Conservation (phyloP, 2,329 filamentous ascomycete species). For the Chaetomiaceae sp. region DNA sequence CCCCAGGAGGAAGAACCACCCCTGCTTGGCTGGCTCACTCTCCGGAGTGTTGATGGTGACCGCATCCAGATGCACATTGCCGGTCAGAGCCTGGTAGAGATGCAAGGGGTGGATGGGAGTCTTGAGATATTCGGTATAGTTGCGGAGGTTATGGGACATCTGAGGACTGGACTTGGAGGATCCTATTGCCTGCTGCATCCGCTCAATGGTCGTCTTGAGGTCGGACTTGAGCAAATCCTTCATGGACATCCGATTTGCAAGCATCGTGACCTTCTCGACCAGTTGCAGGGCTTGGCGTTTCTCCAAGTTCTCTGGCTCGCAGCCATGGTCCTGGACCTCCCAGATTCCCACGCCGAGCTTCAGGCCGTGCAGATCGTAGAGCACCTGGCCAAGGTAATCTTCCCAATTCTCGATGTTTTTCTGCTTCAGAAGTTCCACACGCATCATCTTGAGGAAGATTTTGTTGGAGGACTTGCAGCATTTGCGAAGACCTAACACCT, state of each 20-base stretch:
- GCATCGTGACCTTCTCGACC: constrained; percentile 75
- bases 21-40: constrained; percentile 68
- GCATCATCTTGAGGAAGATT: constrained; percentile 83
- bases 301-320: constrained; percentile 71
- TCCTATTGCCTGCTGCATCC: constrained; percentile 83
- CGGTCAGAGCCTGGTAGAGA: constrained; percentile 75
- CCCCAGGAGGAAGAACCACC: constrained; percentile 90
- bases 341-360: constrained; percentile 66
- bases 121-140: constrained; percentile 77
- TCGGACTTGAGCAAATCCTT: constrained; percentile 91
- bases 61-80: constrained; percentile 69
- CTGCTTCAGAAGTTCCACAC: constrained; percentile 74
- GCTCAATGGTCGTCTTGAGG: constrained; percentile 83
- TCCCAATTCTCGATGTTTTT: constrained; percentile 77
- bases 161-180: constrained; percentile 72
- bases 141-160: constrained; percentile 80
- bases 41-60: constrained; percentile 65
- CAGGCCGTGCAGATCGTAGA: constrained; percentile 77
- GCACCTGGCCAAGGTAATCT: constrained; percentile 77
- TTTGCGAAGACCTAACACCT: constrained; percentile 75
- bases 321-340: constrained; percentile 73
- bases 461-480: constrained; percentile 84
- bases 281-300: constrained; percentile 74
- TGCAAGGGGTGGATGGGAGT: constrained; percentile 77
- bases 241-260: constrained; percentile 79